Base-by-base conservation (phyloP, 176 grass and related monocot species). In the Eragrostis nindensis region DNA sequence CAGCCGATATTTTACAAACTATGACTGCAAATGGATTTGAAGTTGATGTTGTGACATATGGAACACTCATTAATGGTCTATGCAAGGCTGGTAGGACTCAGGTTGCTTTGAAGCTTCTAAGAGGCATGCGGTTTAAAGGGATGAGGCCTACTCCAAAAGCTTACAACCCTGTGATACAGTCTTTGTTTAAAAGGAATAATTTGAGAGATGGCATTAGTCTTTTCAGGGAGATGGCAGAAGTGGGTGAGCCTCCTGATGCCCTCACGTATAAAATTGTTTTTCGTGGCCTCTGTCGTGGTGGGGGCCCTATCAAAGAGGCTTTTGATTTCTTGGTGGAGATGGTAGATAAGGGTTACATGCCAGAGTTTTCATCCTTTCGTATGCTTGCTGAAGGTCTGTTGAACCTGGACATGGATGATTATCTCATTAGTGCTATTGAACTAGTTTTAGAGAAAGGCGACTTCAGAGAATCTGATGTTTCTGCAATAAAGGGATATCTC, bases 291-390 rank as follows among this genome's bases (percentile, higher is more conserved):
- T 94, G 89, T 84, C 85, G 74, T 54, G 90, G 92, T 71, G 92
- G 95, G 55, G 89, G 94, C 3, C 83, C 87, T 22, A 94, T 97
- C 66, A 91, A 80, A 77, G 92, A 98, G 82, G 95, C 90, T 80
- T 87, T 88, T 75, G 92, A 92, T 76, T 98, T 98, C 85, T 39
- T 98, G 81, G 81, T 89, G 70, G 92, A 94, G 84, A 94, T 94
- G 87, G 84, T 81, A 47, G 81, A 91, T 64, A 87, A 92, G 26
- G 92, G 83, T 45, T 94, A 83, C 73, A 74, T 98, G 50, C 95
- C 92, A n/a, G 88, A 94, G 42, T 91, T 88, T 67, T 92, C 88
- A 27, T 90, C 92, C 16, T 98, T 98, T 67, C 75, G 68, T 8
- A 94, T 92, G 85, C 80, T 98, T 69, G 85, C 87, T 26, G 92